Percentiles rank a stretch among this genome's conserved stretches.
These are phyloP conservation scores for Saxophila tyrrhenica DNA, from an alignment of 495 filamentous ascomycete genomes.

Conservation along the genomic window DNA sequence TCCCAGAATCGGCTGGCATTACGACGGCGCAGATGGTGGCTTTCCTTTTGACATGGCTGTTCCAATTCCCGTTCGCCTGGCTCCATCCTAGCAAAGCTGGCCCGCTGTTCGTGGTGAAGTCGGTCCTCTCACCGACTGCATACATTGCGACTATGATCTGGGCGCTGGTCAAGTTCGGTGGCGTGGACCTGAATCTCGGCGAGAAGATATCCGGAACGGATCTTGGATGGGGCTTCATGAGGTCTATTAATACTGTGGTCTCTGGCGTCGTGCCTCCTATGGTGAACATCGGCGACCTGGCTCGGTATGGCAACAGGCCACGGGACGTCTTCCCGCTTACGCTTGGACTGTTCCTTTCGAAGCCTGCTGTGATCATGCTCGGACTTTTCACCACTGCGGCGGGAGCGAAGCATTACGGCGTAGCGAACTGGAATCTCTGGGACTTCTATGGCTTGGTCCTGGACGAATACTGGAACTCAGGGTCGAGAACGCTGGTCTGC, in stretches of 20 bases:
- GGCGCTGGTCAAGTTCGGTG: slow-evolving; percentile 8
- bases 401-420: slow-evolving; percentile 34
- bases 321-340: slow-evolving; percentile 5
- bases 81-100: slow-evolving; percentile 47
- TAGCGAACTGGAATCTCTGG: too few species aligned
- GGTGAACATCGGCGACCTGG: slow-evolving; percentile 16
- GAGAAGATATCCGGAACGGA: too few species aligned
- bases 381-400: slow-evolving; percentile 11
- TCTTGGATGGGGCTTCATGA: slow-evolving; percentile 20
- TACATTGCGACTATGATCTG: slow-evolving; percentile 19
- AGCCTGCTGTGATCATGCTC: slow-evolving; percentile 14
- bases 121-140: slow-evolving; percentile 23
- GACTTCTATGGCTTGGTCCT: too few species aligned
- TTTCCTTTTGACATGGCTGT: slow-evolving; percentile 50
- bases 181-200: slow-evolving; percentile 14
- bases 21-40: slow-evolving; percentile 51
- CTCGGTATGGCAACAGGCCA: slow-evolving; percentile 9
- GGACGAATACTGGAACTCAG: too few species aligned
- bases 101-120: slow-evolving; percentile 49
- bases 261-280: slow-evolving; percentile 26
- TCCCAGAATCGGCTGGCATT: slow-evolving; percentile 45
- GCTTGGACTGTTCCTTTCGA: slow-evolving; percentile 4
- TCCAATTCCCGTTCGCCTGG: slow-evolving; percentile 42
- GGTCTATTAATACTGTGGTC: slow-evolving; percentile 35
- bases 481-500: slow-evolving; percentile 46